phyloP scores from a whole-genome alignment of 768 basidiomycete genomes.

The Rhizopogon rudus region DNA sequence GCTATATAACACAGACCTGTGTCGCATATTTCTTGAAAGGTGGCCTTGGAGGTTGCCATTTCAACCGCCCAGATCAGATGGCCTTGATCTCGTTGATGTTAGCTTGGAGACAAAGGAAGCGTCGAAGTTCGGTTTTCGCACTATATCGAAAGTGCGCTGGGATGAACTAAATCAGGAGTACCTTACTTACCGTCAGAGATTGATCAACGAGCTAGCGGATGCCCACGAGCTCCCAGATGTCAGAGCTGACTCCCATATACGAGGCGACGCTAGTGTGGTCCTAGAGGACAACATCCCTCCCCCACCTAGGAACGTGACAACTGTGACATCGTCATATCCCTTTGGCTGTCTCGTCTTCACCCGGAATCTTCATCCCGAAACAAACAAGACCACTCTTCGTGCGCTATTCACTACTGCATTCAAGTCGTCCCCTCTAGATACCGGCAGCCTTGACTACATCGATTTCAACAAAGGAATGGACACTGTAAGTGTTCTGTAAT shows the following conservation, averaged over 20 bases:
- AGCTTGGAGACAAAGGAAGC: slow-evolving; percentile 36
- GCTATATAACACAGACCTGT: slow-evolving; percentile 36
- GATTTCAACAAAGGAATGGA: slow-evolving; percentile 79
- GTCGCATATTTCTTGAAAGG: slow-evolving; percentile 33
- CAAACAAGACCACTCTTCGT: slow-evolving; percentile 79
- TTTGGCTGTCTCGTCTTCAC: slow-evolving; percentile 64
- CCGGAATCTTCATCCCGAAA: slow-evolving; percentile 64
- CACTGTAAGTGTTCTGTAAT: slow-evolving; percentile 37
- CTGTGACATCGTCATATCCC: slow-evolving; percentile 44
- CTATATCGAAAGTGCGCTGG: slow-evolving; percentile 56
- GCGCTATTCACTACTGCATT: slow-evolving; percentile 48
- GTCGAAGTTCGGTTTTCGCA: slow-evolving; percentile 53
- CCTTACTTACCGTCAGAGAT: slow-evolving; percentile 48
- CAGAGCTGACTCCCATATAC: background rate
- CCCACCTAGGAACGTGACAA: slow-evolving; percentile 7
- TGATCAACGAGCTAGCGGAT: slow-evolving; percentile 43
- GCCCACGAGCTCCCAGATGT: background rate
- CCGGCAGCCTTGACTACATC: slow-evolving; percentile 62
- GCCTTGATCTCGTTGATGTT: background rate
- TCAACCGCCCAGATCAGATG: background rate
- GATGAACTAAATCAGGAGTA: slow-evolving; percentile 64
- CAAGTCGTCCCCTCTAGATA: background rate
- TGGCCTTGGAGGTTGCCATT: slow-evolving; percentile 59
- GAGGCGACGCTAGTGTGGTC: background rate
- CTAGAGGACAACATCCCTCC: background rate